A percentile compares a stretch with the other conserved stretches of the same genome.
Conservation (phyloP, 2,329 filamentous ascomycete genomes). For the Myriosclerotinia scirpicola region DNA sequence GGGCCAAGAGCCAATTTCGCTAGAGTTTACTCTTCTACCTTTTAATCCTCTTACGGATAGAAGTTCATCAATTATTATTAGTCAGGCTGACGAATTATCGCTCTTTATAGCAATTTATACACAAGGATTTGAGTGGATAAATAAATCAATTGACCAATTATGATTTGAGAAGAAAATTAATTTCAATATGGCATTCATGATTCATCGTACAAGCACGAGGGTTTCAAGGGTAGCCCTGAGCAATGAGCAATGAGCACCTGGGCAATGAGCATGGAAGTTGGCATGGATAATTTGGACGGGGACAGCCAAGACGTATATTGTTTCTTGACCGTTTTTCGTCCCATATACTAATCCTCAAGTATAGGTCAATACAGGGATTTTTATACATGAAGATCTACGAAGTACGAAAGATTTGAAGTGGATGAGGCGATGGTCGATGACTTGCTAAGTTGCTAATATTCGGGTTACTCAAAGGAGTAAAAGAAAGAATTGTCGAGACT, state of each 20-base stretch:
- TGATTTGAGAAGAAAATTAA: slow-evolving; percentile 15
- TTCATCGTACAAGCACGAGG: slow-evolving; percentile 17
- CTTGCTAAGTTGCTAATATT: neutral
- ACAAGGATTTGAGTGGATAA: neutral
- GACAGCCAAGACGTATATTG: slow-evolving; percentile 4
- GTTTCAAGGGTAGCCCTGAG: slow-evolving; percentile 6
- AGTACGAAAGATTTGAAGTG: neutral
- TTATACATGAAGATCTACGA: neutral
- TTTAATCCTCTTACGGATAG: neutral
- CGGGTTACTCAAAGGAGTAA: neutral
- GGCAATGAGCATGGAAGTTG: neutral
- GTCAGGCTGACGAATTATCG: slow-evolving; percentile 20
- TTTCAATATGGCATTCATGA: slow-evolving; percentile 6
- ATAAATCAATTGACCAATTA: slow-evolving; percentile 17
- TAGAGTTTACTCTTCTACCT: slow-evolving; percentile 12
- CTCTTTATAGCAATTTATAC: neutral
- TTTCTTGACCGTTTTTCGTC: slow-evolving; percentile 12
- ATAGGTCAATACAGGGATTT: neutral
- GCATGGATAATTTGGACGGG: neutral
- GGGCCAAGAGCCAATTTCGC: slow-evolving; percentile 22
- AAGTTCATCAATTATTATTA: slow-evolving; percentile 8
- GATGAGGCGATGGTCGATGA: neutral
- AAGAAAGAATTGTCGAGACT: slow-evolving; percentile 5
- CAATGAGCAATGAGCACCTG: too few relatives aligned
- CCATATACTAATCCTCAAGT: neutral